phyloP scores from a whole-genome alignment of 2,329 filamentous ascomycete genomes.

The Phyllosticta paracitricarpa region DNA sequence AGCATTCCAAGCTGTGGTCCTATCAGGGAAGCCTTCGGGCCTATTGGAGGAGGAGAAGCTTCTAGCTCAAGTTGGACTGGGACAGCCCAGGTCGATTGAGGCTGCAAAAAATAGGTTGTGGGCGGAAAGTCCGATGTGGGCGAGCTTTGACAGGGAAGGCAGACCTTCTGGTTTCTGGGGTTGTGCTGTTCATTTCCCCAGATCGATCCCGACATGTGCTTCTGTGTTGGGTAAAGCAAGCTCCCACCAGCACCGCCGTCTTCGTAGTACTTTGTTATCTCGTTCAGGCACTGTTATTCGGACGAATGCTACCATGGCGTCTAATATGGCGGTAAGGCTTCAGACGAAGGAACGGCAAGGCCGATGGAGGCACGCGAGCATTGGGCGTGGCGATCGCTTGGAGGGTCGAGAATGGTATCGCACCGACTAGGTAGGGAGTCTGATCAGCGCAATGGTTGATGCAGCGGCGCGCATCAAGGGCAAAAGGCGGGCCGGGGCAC shows the following conservation, averaged over 20 bases:
- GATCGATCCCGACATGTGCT: neutral
- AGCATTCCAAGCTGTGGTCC: neutral
- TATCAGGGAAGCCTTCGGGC: neutral
- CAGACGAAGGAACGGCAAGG: neutral
- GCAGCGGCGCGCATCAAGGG: neutral
- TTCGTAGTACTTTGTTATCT: neutral
- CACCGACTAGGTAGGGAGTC: neutral
- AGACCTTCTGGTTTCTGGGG: neutral
- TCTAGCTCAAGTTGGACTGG: neutral
- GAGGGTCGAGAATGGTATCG: neutral
- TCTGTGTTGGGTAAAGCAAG: neutral
- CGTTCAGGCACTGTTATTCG: neutral
- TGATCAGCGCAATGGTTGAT: neutral
- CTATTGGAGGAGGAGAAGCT: neutral
- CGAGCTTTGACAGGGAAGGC: neutral
- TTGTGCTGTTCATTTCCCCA: neutral
- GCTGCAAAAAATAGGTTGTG: neutral
- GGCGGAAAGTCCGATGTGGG: neutral
- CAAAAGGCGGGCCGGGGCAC: neutral
- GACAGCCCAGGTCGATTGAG: neutral
- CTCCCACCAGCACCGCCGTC: neutral
- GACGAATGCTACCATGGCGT: neutral
- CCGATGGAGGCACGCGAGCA: neutral
- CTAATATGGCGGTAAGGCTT: neutral
- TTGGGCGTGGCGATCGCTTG: neutral